Conservation (phyloP, 108 stramenopile species). For the Tribonema minus region DNA sequence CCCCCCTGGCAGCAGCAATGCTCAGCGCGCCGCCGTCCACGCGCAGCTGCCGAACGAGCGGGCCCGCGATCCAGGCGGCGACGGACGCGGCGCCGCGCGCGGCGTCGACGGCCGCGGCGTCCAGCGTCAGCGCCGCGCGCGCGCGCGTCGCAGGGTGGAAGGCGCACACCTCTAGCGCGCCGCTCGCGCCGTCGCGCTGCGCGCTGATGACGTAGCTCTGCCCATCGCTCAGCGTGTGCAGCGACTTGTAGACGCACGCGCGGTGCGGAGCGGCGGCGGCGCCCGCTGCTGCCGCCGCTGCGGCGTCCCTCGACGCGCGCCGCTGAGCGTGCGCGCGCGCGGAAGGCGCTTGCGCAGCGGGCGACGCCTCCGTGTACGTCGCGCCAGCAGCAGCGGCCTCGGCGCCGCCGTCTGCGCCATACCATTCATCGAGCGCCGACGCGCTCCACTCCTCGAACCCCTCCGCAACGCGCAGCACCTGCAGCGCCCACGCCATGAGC, state of each 20-base stretch:
- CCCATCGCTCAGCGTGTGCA: conserved; percentile 15
- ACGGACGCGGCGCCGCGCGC: background rate
- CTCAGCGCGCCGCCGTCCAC: too few species aligned
- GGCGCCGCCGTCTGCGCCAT: background rate
- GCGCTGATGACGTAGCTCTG: conserved; percentile 11
- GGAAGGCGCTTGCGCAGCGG: too few species aligned
- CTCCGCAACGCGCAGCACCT: conserved; percentile 9
- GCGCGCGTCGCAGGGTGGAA: background rate
- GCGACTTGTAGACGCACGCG: conserved; percentile 18
- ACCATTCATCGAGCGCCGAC: conserved; percentile 32
- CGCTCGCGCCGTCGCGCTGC: background rate
- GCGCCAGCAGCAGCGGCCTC: background rate
- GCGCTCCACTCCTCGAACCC: conserved; percentile 30
- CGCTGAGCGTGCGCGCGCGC: background rate
- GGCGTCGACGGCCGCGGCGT: background rate
- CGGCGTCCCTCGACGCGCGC: background rate
- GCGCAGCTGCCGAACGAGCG: background rate
- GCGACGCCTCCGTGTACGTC: background rate
- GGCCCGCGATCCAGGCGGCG: background rate
- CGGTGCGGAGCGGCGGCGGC: background rate
- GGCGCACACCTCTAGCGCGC: background rate
- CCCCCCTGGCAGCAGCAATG: too few species aligned
- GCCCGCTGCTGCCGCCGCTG: background rate
- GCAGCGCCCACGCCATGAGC: conserved; percentile 35
- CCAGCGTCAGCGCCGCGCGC: background rate